Evolutionary conservation across 2,329 filamentous ascomycete species (phyloP).

Genomic region (Aspergillus uvarum): DNA sequence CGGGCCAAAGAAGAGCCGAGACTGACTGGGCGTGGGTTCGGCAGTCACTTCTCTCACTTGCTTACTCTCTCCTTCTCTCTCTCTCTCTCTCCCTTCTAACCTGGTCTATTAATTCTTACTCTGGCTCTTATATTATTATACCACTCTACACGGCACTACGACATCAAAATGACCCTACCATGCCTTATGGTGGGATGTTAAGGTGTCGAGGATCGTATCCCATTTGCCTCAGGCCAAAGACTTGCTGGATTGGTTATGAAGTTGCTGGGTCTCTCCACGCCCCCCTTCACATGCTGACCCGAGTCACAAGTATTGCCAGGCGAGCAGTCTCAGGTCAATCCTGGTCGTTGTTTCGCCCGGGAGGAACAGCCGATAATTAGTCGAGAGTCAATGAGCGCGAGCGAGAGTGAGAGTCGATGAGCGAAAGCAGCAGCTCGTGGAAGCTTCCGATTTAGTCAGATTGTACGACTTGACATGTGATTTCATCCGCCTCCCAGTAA

Average conservation of each 20-base stretch:
- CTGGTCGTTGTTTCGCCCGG: background rate
- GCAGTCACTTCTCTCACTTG: background rate
- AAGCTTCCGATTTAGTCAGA: background rate
- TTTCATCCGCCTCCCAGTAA: background rate
- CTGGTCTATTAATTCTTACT: too few species aligned
- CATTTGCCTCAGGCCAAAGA: background rate
- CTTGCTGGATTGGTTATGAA: too few species aligned
- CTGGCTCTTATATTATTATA: too few species aligned
- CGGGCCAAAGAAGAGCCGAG: slow-evolving; percentile 3
- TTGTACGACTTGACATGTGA: background rate
- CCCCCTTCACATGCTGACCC: background rate
- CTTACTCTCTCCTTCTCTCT: too few species aligned
- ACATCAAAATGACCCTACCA: too few species aligned
- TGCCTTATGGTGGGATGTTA: too few species aligned
- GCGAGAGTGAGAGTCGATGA: background rate
- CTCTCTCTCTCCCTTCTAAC: too few species aligned
- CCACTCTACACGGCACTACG: too few species aligned
- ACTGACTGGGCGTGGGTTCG: background rate
- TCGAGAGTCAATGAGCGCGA: background rate
- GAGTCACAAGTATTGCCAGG: background rate
- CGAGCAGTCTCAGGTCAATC: too few species aligned
- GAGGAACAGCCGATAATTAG: background rate
- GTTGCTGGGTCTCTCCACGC: background rate
- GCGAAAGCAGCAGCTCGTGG: background rate
- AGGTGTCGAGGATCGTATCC: too few species aligned